Evolutionary conservation across 257 asterid genomes (phyloP).

Genomic region (Mitragyna speciosa): DNA sequence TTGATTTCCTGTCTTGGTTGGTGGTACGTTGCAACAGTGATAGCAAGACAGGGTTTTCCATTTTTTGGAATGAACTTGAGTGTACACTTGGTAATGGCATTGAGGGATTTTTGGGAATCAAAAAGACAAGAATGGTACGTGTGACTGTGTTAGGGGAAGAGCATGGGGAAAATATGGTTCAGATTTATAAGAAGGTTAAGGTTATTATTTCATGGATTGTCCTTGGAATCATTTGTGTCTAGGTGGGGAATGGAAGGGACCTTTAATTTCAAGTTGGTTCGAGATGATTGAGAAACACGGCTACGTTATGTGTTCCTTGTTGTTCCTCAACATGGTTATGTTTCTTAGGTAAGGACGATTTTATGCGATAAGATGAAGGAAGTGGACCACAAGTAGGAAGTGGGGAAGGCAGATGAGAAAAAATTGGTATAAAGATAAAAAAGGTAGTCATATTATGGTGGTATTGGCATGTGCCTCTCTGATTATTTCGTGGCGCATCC

Average conservation of each 20-base stretch:
- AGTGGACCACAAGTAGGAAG: slow-evolving; percentile 36
- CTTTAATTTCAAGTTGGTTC: slow-evolving; percentile 14
- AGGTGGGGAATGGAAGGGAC: slow-evolving; percentile 28
- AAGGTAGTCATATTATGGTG: slow-evolving; percentile 22
- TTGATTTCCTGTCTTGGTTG: slow-evolving; percentile 37
- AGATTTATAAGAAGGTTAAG: slow-evolving; percentile 7
- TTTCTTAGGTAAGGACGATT: slow-evolving; percentile 7
- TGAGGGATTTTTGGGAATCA: not conserved
- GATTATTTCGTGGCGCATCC: slow-evolving; percentile 34
- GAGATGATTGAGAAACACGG: slow-evolving; percentile 11
- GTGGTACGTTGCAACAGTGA: slow-evolving; percentile 50
- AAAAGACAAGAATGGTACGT: not conserved
- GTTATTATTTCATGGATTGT: slow-evolving; percentile 17
- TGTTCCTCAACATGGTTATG: slow-evolving; percentile 13
- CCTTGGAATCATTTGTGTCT: slow-evolving; percentile 12
- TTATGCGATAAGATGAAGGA: slow-evolving; percentile 36
- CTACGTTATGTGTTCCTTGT: not conserved
- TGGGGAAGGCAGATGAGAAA: slow-evolving; percentile 19
- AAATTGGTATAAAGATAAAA: slow-evolving; percentile 2
- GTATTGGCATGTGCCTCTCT: slow-evolving; percentile 53
- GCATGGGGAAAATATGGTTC: not conserved
- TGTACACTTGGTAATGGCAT: slow-evolving; percentile 23
- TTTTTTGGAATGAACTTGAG: slow-evolving; percentile 47
- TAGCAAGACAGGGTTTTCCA: slow-evolving; percentile 55
- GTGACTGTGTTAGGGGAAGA: not conserved